A percentile compares a stretch with the other conserved stretches of the same genome.
phyloP scores from a whole-genome alignment of 2,329 filamentous ascomycete genomes.

The Cladophialophora yegresii region DNA sequence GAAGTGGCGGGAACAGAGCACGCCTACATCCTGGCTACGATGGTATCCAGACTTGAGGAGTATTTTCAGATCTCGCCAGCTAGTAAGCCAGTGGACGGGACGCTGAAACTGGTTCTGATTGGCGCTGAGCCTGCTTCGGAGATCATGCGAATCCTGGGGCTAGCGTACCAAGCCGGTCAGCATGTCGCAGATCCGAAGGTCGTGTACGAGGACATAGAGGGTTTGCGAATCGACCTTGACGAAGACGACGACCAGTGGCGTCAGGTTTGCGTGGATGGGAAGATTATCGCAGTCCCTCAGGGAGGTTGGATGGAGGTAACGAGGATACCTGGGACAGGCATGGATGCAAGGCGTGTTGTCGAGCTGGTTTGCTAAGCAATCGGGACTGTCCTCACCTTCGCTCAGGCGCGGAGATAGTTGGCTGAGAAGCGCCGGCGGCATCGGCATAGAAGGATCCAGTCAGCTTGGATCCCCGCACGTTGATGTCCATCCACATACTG shows the following conservation, averaged over 20 bases:
- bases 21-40: constrained; percentile 72
- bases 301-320: constrained; percentile 71
- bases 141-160: constrained; percentile 74
- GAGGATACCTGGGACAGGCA: constrained; percentile 37
- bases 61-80: constrained; percentile 78
- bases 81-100: constrained; percentile 69
- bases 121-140: constrained; percentile 64
- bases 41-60: constrained; percentile 80
- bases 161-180: constrained; percentile 59
- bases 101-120: constrained; percentile 73
- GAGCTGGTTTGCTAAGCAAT: constrained; percentile 40
- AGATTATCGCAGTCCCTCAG: constrained; percentile 71
- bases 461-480: background rate
- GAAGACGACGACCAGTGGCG: constrained; percentile 76
- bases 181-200: constrained; percentile 61
- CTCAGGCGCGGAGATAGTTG: background rate
- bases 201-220: constrained; percentile 69
- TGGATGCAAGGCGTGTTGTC: constrained; percentile 47
- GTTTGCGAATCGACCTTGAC: constrained; percentile 64
- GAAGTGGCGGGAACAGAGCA: constrained; percentile 52
- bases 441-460: background rate
- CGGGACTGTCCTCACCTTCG: background rate
- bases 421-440: background rate
- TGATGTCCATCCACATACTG: background rate
- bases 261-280: constrained; percentile 87